Base-by-base conservation (phyloP, 2,329 filamentous ascomycete genomes). In the Thielaviopsis euricoi region DNA sequence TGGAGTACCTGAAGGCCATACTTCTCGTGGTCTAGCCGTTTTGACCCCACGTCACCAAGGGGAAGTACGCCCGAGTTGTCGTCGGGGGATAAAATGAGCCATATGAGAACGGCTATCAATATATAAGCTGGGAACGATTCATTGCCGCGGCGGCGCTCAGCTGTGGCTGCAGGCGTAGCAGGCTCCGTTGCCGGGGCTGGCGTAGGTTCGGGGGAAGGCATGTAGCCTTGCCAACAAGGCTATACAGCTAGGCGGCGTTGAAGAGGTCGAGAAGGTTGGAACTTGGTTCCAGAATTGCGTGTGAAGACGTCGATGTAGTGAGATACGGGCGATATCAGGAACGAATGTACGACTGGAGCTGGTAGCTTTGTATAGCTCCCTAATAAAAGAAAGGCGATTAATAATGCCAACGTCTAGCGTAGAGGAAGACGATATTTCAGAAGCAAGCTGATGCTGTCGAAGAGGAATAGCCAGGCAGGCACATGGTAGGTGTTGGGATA, bases 1-100 rank as follows among this genome's bases (percentile, higher is more conserved):
- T 82, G 81, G 48, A 85, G 69, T 19, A 79, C 69, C 54, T 71
- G 67, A 61, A 79, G 76, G 1, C 78, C 74, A 58, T 74, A 67
- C 49, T 74, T 73, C 62, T 81, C 78, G 46, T 74, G 73, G n/a
- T 67, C 68, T 17, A 82, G 70, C 12, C 78, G 75, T 22, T 52
- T 33, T 13, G 52, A 54, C 12, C 58, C 58, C 17, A 60, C 58
- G 57, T 74, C 55, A 67, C 71, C 51, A 64, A 60, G n/a, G 10
- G 58, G 55, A 13, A 57, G 52, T 33, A 57, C 68, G 48, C 74
- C 69, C 55, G 76, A 52, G 5, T 56, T 52, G 13, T 52, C 46
- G 40, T 60, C 58, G 7, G 58, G 58, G n/a, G 51, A 55, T 21
- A 60, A 25, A 10, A 60, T 60, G 17, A 60, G 52, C 58, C 58